Percentiles rank a stretch among this genome's conserved stretches.
phyloP scores from a whole-genome alignment of 805 yeast genomes.

The Wickerhamomyces pijperi region DNA sequence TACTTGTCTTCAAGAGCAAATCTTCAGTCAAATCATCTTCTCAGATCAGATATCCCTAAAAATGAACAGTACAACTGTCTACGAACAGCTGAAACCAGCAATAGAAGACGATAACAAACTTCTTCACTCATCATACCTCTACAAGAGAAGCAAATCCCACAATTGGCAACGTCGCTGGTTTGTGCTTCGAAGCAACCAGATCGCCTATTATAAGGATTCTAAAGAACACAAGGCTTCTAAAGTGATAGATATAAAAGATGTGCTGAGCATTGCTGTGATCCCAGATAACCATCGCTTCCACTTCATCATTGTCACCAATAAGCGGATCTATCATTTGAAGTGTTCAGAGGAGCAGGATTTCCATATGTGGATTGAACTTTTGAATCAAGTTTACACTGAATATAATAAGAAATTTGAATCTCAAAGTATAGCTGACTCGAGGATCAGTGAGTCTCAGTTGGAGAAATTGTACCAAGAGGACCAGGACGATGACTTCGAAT shows the following conservation, averaged over 20 bases:
- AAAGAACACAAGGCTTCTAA: constrained; percentile 26
- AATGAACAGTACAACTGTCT: too few species aligned
- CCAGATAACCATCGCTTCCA: constrained; percentile 13
- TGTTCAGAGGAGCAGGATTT: constrained; percentile 12
- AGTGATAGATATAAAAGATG: constrained; percentile 18
- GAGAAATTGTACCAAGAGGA: constrained; percentile 1
- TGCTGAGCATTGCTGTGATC: constrained; percentile 11
- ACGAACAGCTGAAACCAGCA: too few species aligned
- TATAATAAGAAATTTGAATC: background rate
- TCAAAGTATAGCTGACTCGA: background rate
- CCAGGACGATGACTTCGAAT: background rate
- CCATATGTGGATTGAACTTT: constrained; percentile 10
- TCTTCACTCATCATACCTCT: constrained; percentile 19
- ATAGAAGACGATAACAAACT: background rate
- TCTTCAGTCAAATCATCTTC: too few species aligned
- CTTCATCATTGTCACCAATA: constrained; percentile 15
- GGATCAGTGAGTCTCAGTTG: too few species aligned
- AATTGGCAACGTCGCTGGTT: constrained; percentile 31
- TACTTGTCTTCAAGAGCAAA: too few species aligned
- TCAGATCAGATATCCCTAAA: too few species aligned
- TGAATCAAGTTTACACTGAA: constrained; percentile 11
- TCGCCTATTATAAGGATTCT: constrained; percentile 28
- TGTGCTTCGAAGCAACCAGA: constrained; percentile 26
- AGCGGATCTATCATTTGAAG: constrained; percentile 13
- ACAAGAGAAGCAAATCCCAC: constrained; percentile 23